Base-by-base conservation (phyloP, 805 yeast genomes). In the Schwanniomyces pseudopolymorphus region DNA sequence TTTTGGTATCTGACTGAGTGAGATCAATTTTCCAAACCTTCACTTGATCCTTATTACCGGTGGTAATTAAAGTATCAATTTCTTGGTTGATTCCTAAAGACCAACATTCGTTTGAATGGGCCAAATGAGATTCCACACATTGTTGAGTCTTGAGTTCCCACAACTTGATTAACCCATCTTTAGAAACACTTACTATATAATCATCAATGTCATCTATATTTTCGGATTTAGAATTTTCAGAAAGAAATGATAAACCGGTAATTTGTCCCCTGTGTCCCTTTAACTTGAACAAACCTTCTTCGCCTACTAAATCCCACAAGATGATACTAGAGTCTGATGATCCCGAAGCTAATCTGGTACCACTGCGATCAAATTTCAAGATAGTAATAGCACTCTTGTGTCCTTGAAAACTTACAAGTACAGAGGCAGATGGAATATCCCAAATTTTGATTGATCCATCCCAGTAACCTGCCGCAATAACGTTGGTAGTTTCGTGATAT, bases 31-130 rank as follows among this genome's bases (percentile, higher is more conserved):
- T 64, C 98, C 98, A 94, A 7, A 91, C 75, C 61, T 88, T 89
- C 26, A 88, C 77, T 61, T 89, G 95, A 52, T 87, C 84, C 52
- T 88, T 90, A 57, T 81, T 79, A 38, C 96, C 91, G 24, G 87
- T 77, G 0, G 97, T 90, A 17, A 90, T 66, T 24, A 79, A 69
- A 44, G 84, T 52, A 39, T 61, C 66, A 20, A 65, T 66, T 26
- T 70, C 63, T 8, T 64, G 61, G 38, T 72, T 69, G 16, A 82
- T 61, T 3, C 81, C 87, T 58, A 90, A 64, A 2, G 87, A 73
- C 98, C 98, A 94, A 69, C 97, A 89, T 65, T 94, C 98, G 48
- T 92, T 91, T 19, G 87, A 77, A 62, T 89, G 96, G 0, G 97
- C 96, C 50, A 90, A 83, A 62, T 91, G 97, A 1, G 98, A 91